These are phyloP conservation scores for Agaricus subrufescens DNA, from an alignment of 768 basidiomycete species.

Conservation along the genomic window DNA sequence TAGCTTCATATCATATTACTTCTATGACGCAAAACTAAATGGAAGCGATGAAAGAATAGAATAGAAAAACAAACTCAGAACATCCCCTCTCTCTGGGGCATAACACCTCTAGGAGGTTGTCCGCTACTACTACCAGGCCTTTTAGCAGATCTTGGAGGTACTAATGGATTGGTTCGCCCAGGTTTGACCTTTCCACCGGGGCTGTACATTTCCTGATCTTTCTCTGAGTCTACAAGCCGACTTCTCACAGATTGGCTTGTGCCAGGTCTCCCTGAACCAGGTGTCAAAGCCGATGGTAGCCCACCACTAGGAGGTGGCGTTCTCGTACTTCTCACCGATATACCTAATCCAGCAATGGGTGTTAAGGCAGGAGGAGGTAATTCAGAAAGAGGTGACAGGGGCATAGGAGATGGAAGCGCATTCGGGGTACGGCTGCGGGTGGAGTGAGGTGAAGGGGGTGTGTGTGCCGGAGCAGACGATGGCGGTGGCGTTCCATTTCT, in stretches of 20 bases:
- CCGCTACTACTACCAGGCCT: slow-evolving; percentile 38
- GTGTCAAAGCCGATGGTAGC: neutral
- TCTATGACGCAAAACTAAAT: no score
- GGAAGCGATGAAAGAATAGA: neutral
- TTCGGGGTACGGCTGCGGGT: slow-evolving; percentile 25
- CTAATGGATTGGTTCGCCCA: slow-evolving; percentile 16
- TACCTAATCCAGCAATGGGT: neutral
- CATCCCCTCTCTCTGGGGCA: slow-evolving; percentile 60
- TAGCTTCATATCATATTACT: no score
- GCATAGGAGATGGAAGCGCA: slow-evolving; percentile 20
- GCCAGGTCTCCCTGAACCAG: neutral
- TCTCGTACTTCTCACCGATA: slow-evolving; percentile 23
- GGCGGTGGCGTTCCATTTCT: slow-evolving; percentile 9
- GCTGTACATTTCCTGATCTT: slow-evolving; percentile 22
- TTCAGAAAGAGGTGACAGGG: slow-evolving; percentile 21
- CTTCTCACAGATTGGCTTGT: slow-evolving; percentile 7
- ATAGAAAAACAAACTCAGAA: slow-evolving; percentile 28
- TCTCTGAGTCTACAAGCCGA: slow-evolving; percentile 14
- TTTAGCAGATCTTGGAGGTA: slow-evolving; percentile 59
- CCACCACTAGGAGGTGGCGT: slow-evolving; percentile 7
- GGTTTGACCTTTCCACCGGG: slow-evolving; percentile 36
- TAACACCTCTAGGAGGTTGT: slow-evolving; percentile 41
- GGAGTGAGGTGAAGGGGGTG: slow-evolving; percentile 10
- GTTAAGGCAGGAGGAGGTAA: slow-evolving; percentile 25
- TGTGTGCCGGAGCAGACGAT: slow-evolving; percentile 3